Base-by-base conservation (phyloP, 2,329 filamentous ascomycete genomes). In the Penicillium concentricum region DNA sequence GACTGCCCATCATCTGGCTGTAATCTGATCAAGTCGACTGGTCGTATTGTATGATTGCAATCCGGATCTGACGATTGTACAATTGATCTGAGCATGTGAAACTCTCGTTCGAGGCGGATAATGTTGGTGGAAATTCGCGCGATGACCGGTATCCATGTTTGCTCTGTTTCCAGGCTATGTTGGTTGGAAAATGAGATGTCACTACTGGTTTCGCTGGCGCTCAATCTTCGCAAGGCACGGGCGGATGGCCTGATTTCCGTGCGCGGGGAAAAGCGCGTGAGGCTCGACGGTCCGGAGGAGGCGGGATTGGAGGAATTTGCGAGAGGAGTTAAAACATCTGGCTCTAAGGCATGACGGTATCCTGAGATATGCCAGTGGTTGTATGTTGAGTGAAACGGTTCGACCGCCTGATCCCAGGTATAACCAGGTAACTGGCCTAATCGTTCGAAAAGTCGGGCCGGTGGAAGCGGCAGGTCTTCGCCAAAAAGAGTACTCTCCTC, bases 281-380 rank as follows among this genome's bases (percentile, higher is more conserved):
- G 72, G 56, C 73, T 72, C 43, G 76, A 76, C 13, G 81, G 68
- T 65, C 74, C 72, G 38, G 76, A 77, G 1, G 76, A 66, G 10
- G 61, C 46, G 18, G 60, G 59, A 37, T 53, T 58, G 16, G 63
- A 66, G 18, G 64, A 69, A 54, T 74, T 73, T 39, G 81, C 76
- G 54, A 76, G 78, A 16, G 81, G 79, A 37, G 80, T 75, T 3
- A 80, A 76, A 42, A 69, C 60, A 64, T 80, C 67, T 72, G 78
- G 69, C 71, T 82, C 59, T 74, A 78, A 45, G 77, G 84, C 67
- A 83, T 86, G 66, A 76, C 86, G 71, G 45, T 77, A 69, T 52
- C 87, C 89, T 62, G 81, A 84, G 65, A 89, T 82, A 73, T 90
- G 87, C 91, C 92, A 97, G 78, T 92, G 92, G 73, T 95, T 91